Evolutionary conservation across 1,284 basidiomycete species (phyloP).

Genomic region (Trichosporon sp.): DNA sequence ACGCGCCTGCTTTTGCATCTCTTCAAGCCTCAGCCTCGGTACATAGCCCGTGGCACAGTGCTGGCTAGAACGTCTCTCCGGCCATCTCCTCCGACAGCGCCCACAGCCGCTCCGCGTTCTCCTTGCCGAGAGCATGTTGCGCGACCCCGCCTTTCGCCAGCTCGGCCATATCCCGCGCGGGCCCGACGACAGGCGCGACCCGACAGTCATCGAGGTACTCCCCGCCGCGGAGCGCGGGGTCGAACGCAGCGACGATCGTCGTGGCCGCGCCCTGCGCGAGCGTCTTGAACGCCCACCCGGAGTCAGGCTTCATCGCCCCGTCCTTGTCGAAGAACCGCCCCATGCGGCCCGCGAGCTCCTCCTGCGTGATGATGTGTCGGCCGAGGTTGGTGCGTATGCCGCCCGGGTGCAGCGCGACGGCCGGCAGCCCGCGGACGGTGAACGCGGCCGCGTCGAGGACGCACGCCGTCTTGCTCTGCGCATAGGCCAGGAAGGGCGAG

Average conservation of each 20-base stretch:
- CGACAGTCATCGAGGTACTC: conserved; percentile 12
- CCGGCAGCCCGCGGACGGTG: conserved; percentile 14
- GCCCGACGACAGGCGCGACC: neutral
- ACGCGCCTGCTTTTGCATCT: neutral
- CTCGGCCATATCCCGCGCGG: neutral
- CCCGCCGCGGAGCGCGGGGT: conserved; percentile 9
- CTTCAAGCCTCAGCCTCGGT: no score
- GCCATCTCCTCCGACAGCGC: conserved; percentile 4
- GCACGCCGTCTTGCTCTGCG: conserved; percentile 23
- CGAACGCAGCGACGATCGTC: conserved; percentile 14
- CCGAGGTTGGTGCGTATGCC: conserved; percentile 13
- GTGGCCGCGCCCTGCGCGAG: conserved; percentile 13
- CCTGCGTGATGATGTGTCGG: neutral
- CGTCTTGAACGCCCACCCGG: neutral
- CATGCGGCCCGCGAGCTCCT: conserved; percentile 1
- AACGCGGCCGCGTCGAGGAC: conserved; percentile 16
- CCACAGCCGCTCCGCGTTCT: conserved; percentile 1
- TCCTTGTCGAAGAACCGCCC: conserved; percentile 5
- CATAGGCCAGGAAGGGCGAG: conserved; percentile 9
- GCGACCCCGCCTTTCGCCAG: neutral
- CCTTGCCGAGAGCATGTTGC: conserved; percentile 6
- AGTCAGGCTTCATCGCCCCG: neutral
- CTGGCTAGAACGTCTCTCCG: neutral
- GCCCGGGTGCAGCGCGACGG: conserved; percentile 16
- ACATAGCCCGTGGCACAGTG: neutral